Evolutionary conservation across 2,329 filamentous ascomycete species (phyloP).

Genomic region (Alternaria ethzedia): DNA sequence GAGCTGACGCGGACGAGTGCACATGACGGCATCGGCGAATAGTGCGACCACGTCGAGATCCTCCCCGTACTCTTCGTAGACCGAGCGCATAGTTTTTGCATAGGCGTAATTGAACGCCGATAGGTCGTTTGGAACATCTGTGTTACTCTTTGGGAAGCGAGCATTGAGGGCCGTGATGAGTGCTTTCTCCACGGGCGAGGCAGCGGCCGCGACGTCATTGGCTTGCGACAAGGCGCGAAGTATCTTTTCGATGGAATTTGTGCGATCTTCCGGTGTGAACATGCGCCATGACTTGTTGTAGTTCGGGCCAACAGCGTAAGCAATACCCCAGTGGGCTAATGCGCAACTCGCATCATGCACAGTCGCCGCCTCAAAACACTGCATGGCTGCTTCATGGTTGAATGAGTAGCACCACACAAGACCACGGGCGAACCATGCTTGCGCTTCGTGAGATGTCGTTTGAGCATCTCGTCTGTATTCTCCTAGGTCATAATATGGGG

Average conservation of each 20-base stretch:
- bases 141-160: not conserved
- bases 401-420: slow-evolving; percentile 74
- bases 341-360: slow-evolving; percentile 57
- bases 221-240: slow-evolving; percentile 44
- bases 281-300: slow-evolving; percentile 76
- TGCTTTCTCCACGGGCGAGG: not conserved
- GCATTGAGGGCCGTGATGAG: not conserved
- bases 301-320: slow-evolving; percentile 73
- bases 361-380: slow-evolving; percentile 65
- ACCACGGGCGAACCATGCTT: slow-evolving; percentile 71
- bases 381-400: slow-evolving; percentile 71
- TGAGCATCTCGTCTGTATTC: not conserved
- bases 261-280: slow-evolving; percentile 59
- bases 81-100: slow-evolving; percentile 63
- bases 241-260: slow-evolving; percentile 61
- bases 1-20: slow-evolving; percentile 65
- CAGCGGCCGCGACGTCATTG: not conserved
- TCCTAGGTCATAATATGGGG: not conserved
- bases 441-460: slow-evolving; percentile 24
- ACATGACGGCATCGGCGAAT: slow-evolving; percentile 68
- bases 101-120: slow-evolving; percentile 56
- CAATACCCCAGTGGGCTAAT: slow-evolving; percentile 60
- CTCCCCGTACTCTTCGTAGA: slow-evolving; percentile 57
- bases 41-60: slow-evolving; percentile 66
- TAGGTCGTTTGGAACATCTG: not conserved